phyloP scores from a whole-genome alignment of 371 early-diverging fungal species.

The Choanephora cucurbitarum region DNA sequence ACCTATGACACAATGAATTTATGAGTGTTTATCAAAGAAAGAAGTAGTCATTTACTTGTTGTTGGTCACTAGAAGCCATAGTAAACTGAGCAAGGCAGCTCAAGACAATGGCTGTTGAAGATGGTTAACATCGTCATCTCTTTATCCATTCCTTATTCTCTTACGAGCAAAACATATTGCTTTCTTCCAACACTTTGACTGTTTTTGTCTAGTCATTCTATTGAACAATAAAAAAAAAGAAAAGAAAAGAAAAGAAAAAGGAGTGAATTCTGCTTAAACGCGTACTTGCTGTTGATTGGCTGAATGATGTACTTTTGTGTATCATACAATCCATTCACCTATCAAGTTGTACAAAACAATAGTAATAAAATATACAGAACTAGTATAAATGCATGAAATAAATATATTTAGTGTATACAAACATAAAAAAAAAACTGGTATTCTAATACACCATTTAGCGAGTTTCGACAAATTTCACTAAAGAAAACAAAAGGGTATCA shows the following conservation, averaged over 20 bases:
- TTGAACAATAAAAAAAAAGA: neutral
- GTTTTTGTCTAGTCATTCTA: neutral
- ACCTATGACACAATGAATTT: slow-evolving; percentile 5
- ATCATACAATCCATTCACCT: too few species aligned
- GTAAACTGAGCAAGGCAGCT: slow-evolving; percentile 9
- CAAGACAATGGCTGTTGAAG: slow-evolving; percentile 11
- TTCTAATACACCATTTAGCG: neutral
- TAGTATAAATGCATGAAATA: too few species aligned
- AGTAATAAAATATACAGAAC: too few species aligned
- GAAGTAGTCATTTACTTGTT: slow-evolving; percentile 5
- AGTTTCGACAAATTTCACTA: slow-evolving; percentile 28
- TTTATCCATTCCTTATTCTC: neutral
- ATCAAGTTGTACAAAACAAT: too few species aligned
- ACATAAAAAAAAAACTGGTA: too few species aligned
- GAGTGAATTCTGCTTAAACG: neutral
- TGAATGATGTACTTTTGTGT: neutral
- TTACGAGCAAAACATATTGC: slow-evolving; percentile 17
- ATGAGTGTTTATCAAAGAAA: neutral
- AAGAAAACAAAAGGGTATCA: too few species aligned
- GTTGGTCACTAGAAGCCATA: slow-evolving; percentile 6
- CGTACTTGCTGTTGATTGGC: slow-evolving; percentile 1
- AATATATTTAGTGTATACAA: too few species aligned
- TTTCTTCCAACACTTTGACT: slow-evolving; percentile 13
- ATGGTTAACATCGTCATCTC: too few species aligned
- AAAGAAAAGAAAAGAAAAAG: neutral